phyloP scores from a whole-genome alignment of 345 rosid species.

The Linum tenue region DNA sequence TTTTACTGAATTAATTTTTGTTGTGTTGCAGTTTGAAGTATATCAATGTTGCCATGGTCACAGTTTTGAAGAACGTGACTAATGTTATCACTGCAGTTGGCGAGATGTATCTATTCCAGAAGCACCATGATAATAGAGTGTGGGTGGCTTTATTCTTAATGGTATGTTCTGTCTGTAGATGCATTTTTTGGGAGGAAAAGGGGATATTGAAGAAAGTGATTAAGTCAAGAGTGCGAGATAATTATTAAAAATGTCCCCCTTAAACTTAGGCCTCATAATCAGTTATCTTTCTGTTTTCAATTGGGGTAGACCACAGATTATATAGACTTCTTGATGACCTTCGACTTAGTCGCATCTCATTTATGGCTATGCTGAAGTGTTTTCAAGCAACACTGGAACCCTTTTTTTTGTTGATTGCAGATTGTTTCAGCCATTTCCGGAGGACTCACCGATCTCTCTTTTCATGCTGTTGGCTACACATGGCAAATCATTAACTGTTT shows the following conservation, averaged over 20 bases:
- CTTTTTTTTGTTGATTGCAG: slow-evolving; percentile 28
- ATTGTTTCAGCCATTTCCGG: slow-evolving; percentile 92
- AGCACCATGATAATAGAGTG: slow-evolving; percentile 86
- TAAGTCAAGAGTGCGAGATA: too few species aligned
- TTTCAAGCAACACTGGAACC: not conserved
- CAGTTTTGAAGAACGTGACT: slow-evolving; percentile 93
- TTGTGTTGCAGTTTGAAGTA: slow-evolving; percentile 70
- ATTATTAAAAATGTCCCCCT: too few species aligned
- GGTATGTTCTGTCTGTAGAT: slow-evolving; percentile 40
- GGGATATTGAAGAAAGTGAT: too few species aligned
- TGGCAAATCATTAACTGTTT: slow-evolving; percentile 93
- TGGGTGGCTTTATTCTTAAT: slow-evolving; percentile 95
- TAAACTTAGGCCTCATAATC: too few species aligned
- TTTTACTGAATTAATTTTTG: slow-evolving; percentile 6
- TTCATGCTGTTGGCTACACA: slow-evolving; percentile 79
- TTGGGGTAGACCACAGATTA: too few species aligned
- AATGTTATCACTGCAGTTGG: slow-evolving; percentile 94
- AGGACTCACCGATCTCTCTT: slow-evolving; percentile 88
- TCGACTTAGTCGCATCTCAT: not conserved
- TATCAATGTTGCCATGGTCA: slow-evolving; percentile 97
- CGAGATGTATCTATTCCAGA: slow-evolving; percentile 88
- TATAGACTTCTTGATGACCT: too few species aligned
- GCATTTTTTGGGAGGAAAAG: not conserved
- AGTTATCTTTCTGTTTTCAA: too few species aligned
- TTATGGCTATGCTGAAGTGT: not conserved